Evolutionary conservation across 495 filamentous ascomycete species (phyloP).

Genomic region (Neurospora intermedia): DNA sequence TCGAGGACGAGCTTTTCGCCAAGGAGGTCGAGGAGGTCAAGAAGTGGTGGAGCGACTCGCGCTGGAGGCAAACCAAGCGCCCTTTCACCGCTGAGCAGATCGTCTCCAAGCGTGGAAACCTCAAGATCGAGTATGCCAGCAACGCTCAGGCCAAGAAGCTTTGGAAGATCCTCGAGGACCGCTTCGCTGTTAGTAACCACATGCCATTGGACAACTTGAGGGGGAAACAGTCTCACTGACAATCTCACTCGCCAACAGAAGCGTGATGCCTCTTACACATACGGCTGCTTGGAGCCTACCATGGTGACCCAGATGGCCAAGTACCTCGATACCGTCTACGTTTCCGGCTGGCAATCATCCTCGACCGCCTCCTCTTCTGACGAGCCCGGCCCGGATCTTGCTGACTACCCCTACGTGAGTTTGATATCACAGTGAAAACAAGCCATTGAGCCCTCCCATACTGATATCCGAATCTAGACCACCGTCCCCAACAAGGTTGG

Average conservation of each 20-base stretch:
- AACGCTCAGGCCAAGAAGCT: slow-evolving; percentile 86
- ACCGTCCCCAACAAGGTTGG: slow-evolving; percentile 97
- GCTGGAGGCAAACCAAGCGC: slow-evolving; percentile 88
- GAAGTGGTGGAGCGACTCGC: slow-evolving; percentile 84
- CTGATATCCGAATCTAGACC: slow-evolving; percentile 44
- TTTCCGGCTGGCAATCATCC: slow-evolving; percentile 97
- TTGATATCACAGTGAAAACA: neutral
- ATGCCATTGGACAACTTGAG: neutral
- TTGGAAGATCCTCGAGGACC: slow-evolving; percentile 76
- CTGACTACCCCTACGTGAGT: slow-evolving; percentile 91
- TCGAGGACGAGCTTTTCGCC: slow-evolving; percentile 69
- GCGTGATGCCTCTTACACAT: slow-evolving; percentile 80
- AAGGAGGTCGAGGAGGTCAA: slow-evolving; percentile 79
- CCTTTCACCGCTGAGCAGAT: slow-evolving; percentile 96
- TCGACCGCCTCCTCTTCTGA: slow-evolving; percentile 89
- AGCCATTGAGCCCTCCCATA: neutral
- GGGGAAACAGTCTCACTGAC: neutral
- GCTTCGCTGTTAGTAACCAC: slow-evolving; percentile 41
- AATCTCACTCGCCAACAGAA: slow-evolving; percentile 37
- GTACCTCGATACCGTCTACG: slow-evolving; percentile 96
- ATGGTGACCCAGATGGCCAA: slow-evolving; percentile 99
- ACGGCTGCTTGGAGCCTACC: slow-evolving; percentile 93
- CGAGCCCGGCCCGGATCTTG: slow-evolving; percentile 94
- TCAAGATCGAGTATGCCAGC: slow-evolving; percentile 87
- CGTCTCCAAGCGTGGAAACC: slow-evolving; percentile 81